Evolutionary conservation across 441 rosid genomes (phyloP).

Genomic region (Populus hybrid): DNA sequence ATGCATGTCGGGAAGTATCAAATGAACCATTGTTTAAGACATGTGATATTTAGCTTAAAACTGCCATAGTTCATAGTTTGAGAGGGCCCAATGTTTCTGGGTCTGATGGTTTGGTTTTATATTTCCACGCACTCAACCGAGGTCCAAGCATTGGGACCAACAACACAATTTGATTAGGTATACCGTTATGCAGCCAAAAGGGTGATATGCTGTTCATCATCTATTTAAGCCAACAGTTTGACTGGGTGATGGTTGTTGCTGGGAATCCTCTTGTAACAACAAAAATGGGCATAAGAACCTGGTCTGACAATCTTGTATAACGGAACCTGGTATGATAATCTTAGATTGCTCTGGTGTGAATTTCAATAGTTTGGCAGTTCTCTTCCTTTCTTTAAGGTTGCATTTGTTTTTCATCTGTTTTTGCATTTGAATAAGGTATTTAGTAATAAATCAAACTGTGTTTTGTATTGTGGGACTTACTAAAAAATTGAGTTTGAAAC

Average conservation of each 20-base stretch:
- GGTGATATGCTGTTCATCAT: neutral
- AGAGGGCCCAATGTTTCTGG: neutral
- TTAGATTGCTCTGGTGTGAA: too few relatives aligned
- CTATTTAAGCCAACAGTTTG: neutral
- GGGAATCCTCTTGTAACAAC: neutral
- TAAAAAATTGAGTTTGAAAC: too few relatives aligned
- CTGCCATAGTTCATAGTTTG: conserved; percentile 5
- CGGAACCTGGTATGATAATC: too few relatives aligned
- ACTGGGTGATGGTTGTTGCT: neutral
- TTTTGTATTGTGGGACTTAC: too few relatives aligned
- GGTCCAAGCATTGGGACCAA: too few relatives aligned
- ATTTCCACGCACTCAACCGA: too few relatives aligned
- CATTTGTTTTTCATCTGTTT: too few relatives aligned
- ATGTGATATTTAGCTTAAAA: conserved; percentile 13
- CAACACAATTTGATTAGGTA: too few relatives aligned
- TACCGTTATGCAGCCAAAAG: neutral
- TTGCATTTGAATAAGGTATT: too few relatives aligned
- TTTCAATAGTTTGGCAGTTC: neutral
- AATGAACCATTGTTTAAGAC: neutral
- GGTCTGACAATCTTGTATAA: too few relatives aligned
- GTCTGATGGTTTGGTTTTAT: neutral
- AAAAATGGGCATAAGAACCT: neutral
- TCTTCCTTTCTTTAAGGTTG: too few relatives aligned
- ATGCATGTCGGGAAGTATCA: neutral
- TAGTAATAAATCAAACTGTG: too few relatives aligned